These are phyloP conservation scores for Agrocybe chaxingu DNA, from an alignment of 768 basidiomycete genomes.

Conservation along the genomic window DNA sequence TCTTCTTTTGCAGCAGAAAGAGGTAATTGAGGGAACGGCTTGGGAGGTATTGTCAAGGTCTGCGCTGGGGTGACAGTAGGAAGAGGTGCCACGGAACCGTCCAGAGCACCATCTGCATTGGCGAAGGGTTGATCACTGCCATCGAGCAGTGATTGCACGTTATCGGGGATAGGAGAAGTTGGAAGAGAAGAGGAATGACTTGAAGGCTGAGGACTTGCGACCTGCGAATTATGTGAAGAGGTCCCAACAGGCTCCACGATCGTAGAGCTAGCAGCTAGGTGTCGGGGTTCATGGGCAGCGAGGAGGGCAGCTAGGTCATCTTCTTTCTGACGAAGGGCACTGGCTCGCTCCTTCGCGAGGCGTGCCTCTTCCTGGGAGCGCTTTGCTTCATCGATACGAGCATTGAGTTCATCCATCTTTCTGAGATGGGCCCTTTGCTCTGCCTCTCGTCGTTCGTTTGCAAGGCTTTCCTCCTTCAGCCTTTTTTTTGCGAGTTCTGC, in stretches of 20 bases:
- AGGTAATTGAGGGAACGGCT: slow-evolving; percentile 9
- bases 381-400: slow-evolving; percentile 30
- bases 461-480: slow-evolving; percentile 33
- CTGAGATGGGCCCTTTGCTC: slow-evolving; percentile 40
- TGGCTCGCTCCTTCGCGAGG: slow-evolving; percentile 29
- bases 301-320: slow-evolving; percentile 34
- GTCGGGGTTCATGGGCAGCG: no score
- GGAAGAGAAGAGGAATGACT: no score
- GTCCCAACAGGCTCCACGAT: no score
- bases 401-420: slow-evolving; percentile 41
- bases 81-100: no score
- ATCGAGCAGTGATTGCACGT: no score
- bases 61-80: not conserved
- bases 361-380: slow-evolving; percentile 33
- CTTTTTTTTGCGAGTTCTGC: slow-evolving; percentile 38
- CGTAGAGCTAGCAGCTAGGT: no score
- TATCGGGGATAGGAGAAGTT: no score
- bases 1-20: slow-evolving; percentile 37
- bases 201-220: no score
- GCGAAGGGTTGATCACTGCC: no score
- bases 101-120: no score
- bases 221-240: no score
- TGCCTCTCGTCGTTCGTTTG: slow-evolving; percentile 41
- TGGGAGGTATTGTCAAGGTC: slow-evolving; percentile 1
- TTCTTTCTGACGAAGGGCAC: slow-evolving; percentile 39